Percentiles rank a stretch among this genome's conserved stretches.
Evolutionary conservation across 192 early-diverging fungal species (phyloP).

Genomic region (Neocallimastix lanati): DNA sequence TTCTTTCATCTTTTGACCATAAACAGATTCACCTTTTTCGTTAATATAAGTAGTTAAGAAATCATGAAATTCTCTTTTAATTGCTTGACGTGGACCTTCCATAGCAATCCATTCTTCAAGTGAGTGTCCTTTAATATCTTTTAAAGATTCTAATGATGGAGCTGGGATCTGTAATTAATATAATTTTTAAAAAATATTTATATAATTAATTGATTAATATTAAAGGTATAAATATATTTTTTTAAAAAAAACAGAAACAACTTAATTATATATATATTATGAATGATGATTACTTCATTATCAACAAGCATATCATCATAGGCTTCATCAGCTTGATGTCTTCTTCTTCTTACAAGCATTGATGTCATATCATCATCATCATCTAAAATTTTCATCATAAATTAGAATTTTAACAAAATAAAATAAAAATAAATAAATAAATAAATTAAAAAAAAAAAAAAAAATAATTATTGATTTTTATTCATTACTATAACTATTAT

Average conservation of each 20-base stretch:
- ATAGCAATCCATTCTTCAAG: slow-evolving; percentile 73
- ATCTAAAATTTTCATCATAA: too few species aligned
- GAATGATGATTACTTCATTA: slow-evolving; percentile 32
- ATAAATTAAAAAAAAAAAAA: too few species aligned
- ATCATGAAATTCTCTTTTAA: slow-evolving; percentile 67
- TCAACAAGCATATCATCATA: slow-evolving; percentile 36
- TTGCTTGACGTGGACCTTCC: slow-evolving; percentile 63
- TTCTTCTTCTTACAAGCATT: slow-evolving; percentile 22
- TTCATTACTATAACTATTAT: too few species aligned
- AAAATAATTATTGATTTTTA: too few species aligned
- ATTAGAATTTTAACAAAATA: too few species aligned
- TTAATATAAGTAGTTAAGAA: slow-evolving; percentile 79
- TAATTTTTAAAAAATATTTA: too few species aligned
- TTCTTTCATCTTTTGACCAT: slow-evolving; percentile 73
- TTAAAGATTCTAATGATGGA: slow-evolving; percentile 56
- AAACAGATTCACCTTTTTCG: slow-evolving; percentile 72
- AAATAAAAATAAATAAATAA: too few species aligned
- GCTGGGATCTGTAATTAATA: slow-evolving; percentile 20
- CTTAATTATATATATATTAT: too few species aligned
- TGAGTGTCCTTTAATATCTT: slow-evolving; percentile 61
- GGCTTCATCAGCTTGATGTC: slow-evolving; percentile 21
- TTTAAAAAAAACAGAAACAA: too few species aligned
- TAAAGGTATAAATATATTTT: too few species aligned
- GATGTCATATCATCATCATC: slow-evolving; percentile 43
- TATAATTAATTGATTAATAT: too few species aligned